phyloP scores from a whole-genome alignment of 2,329 filamentous ascomycete species.

The Pezicula rhizophila region DNA sequence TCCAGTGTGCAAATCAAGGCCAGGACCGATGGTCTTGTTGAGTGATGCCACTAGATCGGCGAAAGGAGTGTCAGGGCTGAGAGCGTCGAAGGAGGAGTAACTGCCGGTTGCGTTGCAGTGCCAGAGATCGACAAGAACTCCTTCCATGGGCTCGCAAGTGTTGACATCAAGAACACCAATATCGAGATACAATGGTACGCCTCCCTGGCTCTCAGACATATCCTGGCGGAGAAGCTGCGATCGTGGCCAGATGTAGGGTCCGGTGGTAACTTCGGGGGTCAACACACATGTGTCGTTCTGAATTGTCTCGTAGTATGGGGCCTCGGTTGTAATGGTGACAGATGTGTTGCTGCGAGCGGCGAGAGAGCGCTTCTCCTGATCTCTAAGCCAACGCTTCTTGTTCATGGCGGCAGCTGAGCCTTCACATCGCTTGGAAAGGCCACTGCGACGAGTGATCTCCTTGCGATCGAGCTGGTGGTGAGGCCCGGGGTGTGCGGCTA shows the following conservation, averaged over 20 bases:
- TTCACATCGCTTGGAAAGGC: background rate
- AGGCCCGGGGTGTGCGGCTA: background rate
- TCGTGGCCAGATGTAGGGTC: conserved; percentile 43
- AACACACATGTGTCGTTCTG: conserved; percentile 40
- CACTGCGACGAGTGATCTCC: background rate
- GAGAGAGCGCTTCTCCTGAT: conserved; percentile 7
- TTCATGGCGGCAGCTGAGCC: conserved; percentile 8
- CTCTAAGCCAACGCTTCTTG: conserved; percentile 6
- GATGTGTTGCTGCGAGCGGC: conserved; percentile 6
- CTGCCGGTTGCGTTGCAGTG: conserved; percentile 23
- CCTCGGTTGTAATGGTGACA: conserved; percentile 1
- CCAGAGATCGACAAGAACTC: conserved; percentile 47
- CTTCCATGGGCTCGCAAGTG: conserved; percentile 43
- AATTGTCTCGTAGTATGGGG: conserved; percentile 15
- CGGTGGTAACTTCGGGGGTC: conserved; percentile 45
- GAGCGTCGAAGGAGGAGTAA: conserved; percentile 24
- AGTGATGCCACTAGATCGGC: conserved; percentile 23
- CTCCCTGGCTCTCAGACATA: conserved; percentile 39
- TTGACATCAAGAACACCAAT: conserved; percentile 47
- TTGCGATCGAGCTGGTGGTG: background rate
- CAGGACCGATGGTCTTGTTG: conserved; percentile 21
- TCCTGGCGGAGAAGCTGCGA: conserved; percentile 36
- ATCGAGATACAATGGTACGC: conserved; percentile 42
- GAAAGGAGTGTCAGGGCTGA: conserved; percentile 27
- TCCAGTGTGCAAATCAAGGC: conserved; percentile 22